Base-by-base conservation (phyloP, 164 flowering plant genomes). In the Magnolia officinalis region DNA sequence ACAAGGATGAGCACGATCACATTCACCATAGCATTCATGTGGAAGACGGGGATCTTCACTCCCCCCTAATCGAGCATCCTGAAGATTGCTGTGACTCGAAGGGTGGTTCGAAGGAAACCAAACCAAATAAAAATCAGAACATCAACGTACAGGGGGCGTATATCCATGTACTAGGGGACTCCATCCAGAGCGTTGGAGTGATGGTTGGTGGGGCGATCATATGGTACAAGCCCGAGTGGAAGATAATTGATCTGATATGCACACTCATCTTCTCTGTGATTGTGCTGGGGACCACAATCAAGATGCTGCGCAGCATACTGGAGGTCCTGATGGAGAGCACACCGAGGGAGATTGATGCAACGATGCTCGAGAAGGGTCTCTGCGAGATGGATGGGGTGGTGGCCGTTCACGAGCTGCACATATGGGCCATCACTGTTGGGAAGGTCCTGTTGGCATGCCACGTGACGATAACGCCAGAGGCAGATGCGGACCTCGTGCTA, bases 291-390 rank as follows among this genome's bases (percentile, higher is more conserved):
- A 92, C 97, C 2, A 92, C 98, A 0, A 83, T 93, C 76, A 87
- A 81, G 74, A 93, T 93, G 97, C 75, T 92, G 70, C 79, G 97
- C 11, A 90, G 78, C 81, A 92, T 92, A 65, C 78, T 90, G 70
- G 97, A 93, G 77, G 97, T 93, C 29, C 85, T 93, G 69, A 92
- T 93, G 98, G 97, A 93, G 87, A 92, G 94, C 85, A 93, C 98
- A 0, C 98, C 98, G 0, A 83, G 98, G 72, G 97, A 94, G 82
- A 91, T 94, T 69, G 98, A 94, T 75, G 95, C 94, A 1, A 91
- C 92, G 0, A 87, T 78, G 82, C 90, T 94, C 2, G 94, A 92
- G 82, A 85, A 87, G 79, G 98, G 93, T 21, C 84, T 93, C 1
- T 91, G 92, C 70, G 95, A 89, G 85, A 88, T 93, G 88, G 94